These are phyloP conservation scores for Nectriaceae sp. DNA, from an alignment of 2,329 filamentous ascomycete species.

Conservation along the genomic window DNA sequence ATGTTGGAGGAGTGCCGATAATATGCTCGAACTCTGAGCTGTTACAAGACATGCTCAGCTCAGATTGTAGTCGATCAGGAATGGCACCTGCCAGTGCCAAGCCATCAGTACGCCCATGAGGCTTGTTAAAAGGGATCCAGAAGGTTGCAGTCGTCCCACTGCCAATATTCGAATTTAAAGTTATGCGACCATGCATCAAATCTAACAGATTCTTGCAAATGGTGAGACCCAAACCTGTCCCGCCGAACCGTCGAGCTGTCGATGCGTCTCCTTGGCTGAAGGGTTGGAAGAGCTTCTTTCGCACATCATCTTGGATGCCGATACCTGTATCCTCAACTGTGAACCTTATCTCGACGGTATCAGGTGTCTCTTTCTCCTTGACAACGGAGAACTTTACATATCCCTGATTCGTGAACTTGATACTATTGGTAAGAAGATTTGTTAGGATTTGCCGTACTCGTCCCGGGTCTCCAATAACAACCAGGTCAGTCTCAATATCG, in stretches of 20 bases:
- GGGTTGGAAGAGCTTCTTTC: conserved; percentile 72
- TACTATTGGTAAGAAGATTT: conserved; percentile 75
- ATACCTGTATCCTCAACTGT: conserved; percentile 78
- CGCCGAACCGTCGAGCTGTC: conserved; percentile 76
- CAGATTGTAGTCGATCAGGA: conserved; percentile 66
- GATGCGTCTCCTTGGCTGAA: conserved; percentile 83
- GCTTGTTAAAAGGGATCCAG: conserved; percentile 75
- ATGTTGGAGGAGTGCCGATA: conserved; percentile 41
- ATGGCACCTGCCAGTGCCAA: conserved; percentile 65
- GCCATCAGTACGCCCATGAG: conserved; percentile 50
- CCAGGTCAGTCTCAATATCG: conserved; percentile 66
- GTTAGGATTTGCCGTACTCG: conserved; percentile 82
- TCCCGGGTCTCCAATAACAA: conserved; percentile 85
- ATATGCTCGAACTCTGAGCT: conserved; percentile 63
- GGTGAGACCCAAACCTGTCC: conserved; percentile 75
- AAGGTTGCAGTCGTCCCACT: conserved; percentile 74
- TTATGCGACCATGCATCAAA: conserved; percentile 77
- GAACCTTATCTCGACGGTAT: conserved; percentile 69
- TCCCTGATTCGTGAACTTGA: conserved; percentile 73
- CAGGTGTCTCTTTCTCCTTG: conserved; percentile 63
- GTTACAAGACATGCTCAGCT: conserved; percentile 65
- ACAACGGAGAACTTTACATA: conserved; percentile 66
- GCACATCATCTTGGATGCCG: conserved; percentile 77
- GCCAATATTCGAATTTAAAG: conserved; percentile 66
- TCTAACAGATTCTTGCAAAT: conserved; percentile 82